Evolutionary conservation across 228 moss, liverwort and hornwort species (phyloP).

Genomic region (Sphagnum fallax): DNA sequence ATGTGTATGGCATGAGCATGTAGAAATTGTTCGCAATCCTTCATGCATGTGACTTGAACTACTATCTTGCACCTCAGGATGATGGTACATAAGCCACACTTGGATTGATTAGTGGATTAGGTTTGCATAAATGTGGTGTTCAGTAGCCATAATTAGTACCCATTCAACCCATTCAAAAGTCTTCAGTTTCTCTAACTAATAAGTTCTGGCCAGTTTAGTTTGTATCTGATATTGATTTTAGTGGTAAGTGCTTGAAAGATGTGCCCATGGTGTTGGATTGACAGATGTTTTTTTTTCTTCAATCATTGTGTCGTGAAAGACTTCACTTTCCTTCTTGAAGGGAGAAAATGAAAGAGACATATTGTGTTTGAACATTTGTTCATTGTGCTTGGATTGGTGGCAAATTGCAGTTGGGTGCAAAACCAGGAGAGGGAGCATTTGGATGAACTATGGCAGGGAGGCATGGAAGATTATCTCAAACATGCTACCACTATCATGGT

Average conservation of each 20-base stretch:
- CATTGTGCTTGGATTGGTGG: neutral
- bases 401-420: constrained; percentile 3
- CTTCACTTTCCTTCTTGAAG: neutral
- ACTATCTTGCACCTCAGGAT: neutral
- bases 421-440: constrained; percentile 7
- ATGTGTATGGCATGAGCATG: neutral
- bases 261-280: neutral
- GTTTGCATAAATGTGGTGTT: too few relatives aligned
- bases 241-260: too few relatives aligned
- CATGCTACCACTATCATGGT: constrained; percentile 7
- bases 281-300: neutral
- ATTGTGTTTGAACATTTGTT: neutral
- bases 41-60: neutral
- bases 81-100: neutral
- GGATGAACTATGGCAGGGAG: constrained; percentile 12
- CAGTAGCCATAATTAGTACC: too few relatives aligned
- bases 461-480: constrained; percentile 10
- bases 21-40: neutral
- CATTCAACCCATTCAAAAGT: too few relatives aligned
- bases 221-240: too few relatives aligned
- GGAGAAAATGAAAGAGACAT: neutral
- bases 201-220: too few relatives aligned
- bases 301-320: neutral
- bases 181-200: too few relatives aligned
- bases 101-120: neutral